phyloP scores from a whole-genome alignment of 192 early-diverging fungal genomes.

The Coemansia sp. region DNA sequence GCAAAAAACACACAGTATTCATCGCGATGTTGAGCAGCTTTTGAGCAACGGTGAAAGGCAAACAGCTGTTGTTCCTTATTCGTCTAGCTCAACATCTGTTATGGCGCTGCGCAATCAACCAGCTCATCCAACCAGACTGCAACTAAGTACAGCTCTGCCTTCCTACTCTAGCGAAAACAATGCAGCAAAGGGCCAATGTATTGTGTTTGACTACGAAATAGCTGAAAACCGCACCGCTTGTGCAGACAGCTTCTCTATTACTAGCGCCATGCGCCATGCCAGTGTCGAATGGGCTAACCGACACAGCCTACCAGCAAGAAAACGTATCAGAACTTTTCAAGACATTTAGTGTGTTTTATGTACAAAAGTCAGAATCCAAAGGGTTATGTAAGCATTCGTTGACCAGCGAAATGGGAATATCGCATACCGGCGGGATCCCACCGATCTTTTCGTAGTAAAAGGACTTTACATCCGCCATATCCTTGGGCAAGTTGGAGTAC shows the following conservation, averaged over 20 bases:
- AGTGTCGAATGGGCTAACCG: background rate
- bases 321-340: background rate
- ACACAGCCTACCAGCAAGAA: background rate
- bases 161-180: no score
- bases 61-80: background rate
- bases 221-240: slow-evolving; percentile 29
- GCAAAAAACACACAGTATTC: background rate
- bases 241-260: slow-evolving; percentile 11
- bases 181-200: background rate
- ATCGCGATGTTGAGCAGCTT: slow-evolving; percentile 4
- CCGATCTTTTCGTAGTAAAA: slow-evolving; percentile 41
- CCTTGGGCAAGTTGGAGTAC: slow-evolving; percentile 20
- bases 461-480: slow-evolving; percentile 15
- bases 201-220: slow-evolving; percentile 7
- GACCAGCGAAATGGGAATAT: slow-evolving; percentile 62
- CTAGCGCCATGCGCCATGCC: slow-evolving; percentile 28
- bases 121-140: no score
- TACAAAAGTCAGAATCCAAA: no score
- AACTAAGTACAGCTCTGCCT: no score
- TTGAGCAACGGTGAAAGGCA: background rate
- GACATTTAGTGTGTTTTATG: background rate
- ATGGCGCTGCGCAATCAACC: background rate
- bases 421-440: slow-evolving; percentile 45
- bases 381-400: slow-evolving; percentile 60
- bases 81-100: background rate